Evolutionary conservation across 306 rosid genomes (phyloP).

Genomic region (Cicer bijugum): DNA sequence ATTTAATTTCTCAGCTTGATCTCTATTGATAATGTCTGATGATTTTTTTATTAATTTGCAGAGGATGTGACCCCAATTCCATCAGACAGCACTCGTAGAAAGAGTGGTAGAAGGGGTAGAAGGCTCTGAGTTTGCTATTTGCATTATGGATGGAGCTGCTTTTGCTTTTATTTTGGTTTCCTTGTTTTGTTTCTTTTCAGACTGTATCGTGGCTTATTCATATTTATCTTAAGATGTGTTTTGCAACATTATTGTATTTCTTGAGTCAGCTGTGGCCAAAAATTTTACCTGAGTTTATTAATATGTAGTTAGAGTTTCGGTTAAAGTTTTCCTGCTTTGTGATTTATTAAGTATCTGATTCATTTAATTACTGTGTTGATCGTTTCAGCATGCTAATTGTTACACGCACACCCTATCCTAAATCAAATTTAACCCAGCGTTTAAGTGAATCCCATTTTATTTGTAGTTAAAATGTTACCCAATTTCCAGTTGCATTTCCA

Average conservation of each 20-base stretch:
- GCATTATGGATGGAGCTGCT: neutral
- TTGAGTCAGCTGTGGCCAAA: neutral
- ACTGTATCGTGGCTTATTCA: slow-evolving; percentile 32
- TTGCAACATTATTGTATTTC: slow-evolving; percentile 48
- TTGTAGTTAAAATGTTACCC: too few relatives aligned
- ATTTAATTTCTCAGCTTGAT: neutral
- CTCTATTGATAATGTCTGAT: neutral
- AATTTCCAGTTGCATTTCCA: too few relatives aligned
- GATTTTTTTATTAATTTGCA: slow-evolving; percentile 41
- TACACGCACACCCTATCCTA: too few relatives aligned
- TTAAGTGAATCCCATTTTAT: too few relatives aligned
- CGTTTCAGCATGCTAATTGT: too few relatives aligned
- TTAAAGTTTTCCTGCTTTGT: neutral
- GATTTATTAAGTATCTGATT: neutral
- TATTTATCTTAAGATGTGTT: slow-evolving; percentile 42
- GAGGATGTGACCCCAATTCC: slow-evolving; percentile 92
- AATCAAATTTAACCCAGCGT: too few relatives aligned
- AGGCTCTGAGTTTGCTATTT: slow-evolving; percentile 60
- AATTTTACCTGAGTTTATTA: slow-evolving; percentile 30
- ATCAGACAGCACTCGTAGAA: slow-evolving; percentile 80
- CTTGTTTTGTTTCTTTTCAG: slow-evolving; percentile 5
- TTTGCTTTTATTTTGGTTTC: slow-evolving; percentile 18
- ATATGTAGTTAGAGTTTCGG: neutral
- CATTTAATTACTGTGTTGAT: too few relatives aligned
- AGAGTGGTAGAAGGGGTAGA: slow-evolving; percentile 89